Base-by-base conservation (phyloP, 257 asterid species). In the Solanum bukasovii region DNA sequence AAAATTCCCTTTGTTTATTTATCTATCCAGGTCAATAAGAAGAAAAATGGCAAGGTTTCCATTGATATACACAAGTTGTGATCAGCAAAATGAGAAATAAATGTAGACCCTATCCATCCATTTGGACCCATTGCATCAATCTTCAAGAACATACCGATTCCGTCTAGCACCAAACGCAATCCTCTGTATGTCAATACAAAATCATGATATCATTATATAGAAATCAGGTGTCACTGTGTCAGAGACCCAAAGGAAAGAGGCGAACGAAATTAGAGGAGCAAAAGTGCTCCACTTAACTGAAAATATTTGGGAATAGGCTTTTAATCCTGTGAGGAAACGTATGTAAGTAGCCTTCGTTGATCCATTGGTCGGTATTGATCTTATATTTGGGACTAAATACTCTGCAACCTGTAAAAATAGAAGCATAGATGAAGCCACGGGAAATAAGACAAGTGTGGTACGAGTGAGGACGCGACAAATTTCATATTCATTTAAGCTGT, bases 301-400 rank as follows among this genome's bases (percentile, higher is more conserved):
- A 91, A 97, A 97, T 88, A 97, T 96, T 94, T 95, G 95, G 77
- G 99, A 93, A 89, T 95, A 97, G 88, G 99, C 98, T 91, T 97
- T 97, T 87, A 94, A 88, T 90, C 99, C 99, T 3, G 98, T 96
- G 85, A 97, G 98, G 88, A 94, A 97, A 31, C 98, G 98, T n/a
- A 97, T 93, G 93, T 97, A 97, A 7, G 99, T 96, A 68, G 98
- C 98, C 90, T 88, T 97, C 38, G 93, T 89, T 49, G 98, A 94
- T 89, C 98, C 97, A 70, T 89, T 93, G 37, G 92, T 87, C 38
- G 97, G 98, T 86, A 97, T 89, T 16, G 94, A 90, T 92, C 99
- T 92, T 86, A 97, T 94, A 88, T 89, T 95, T 40, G 97, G 99
- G 83, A 97, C 98, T 67, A 97, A 93, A 91, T 92, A 97, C 89